Conservation (phyloP, 1,284 basidiomycete genomes). For the Malassezia sympodialis region DNA sequence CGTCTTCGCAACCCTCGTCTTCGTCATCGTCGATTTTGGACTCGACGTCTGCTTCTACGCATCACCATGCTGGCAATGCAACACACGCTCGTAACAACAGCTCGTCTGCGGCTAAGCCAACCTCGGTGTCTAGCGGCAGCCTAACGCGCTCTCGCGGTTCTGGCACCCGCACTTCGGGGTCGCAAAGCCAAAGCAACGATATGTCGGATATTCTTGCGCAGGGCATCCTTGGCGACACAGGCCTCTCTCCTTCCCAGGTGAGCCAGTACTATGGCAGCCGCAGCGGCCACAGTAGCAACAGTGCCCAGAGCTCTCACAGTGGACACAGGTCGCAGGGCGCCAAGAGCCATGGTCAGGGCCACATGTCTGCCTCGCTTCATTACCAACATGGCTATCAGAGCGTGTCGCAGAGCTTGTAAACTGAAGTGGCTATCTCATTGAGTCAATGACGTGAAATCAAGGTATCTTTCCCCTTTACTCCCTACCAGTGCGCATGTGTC, state of each 20-base stretch:
- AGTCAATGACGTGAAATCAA: not conserved
- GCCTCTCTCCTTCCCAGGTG: slow-evolving; percentile 15
- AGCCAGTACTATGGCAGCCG: slow-evolving; percentile 6
- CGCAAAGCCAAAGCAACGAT: not conserved
- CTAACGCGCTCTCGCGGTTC: not conserved
- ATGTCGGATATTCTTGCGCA: slow-evolving; percentile 6
- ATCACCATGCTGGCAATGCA: not conserved
- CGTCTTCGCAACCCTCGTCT: not conserved
- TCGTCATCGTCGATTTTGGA: not conserved
- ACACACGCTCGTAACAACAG: not conserved
- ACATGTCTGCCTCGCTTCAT: slow-evolving; percentile 9
- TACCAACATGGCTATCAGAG: slow-evolving; percentile 1
- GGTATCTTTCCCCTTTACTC: slow-evolving; percentile 1
- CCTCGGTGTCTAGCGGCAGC: not conserved
- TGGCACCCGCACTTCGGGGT: not conserved
- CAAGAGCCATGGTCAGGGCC: not conserved
- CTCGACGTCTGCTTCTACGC: not conserved
- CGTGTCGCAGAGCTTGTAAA: slow-evolving; percentile 13
- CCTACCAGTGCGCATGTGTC: not conserved
- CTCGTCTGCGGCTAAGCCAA: not conserved
- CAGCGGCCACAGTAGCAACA: not conserved
- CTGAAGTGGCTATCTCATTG: not conserved
- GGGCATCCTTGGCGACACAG: slow-evolving; percentile 14
- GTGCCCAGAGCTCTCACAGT: not conserved
- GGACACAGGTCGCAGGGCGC: not conserved